Evolutionary conservation across 1,284 basidiomycete species (phyloP).

Genomic region (Golubevia pallescens): DNA sequence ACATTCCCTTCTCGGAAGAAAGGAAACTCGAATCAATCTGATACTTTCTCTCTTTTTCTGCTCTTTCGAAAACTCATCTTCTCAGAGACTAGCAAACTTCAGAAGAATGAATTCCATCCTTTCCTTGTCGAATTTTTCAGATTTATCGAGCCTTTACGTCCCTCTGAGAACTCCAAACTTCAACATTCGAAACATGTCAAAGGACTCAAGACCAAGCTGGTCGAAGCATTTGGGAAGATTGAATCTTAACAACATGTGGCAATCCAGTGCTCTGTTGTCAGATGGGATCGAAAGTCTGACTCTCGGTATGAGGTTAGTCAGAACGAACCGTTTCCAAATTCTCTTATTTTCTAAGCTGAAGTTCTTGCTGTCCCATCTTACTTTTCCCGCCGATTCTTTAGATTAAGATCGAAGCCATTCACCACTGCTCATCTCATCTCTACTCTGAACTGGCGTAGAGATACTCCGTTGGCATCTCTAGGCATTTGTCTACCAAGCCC

Average conservation of each 20-base stretch:
- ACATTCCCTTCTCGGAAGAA: too few species aligned
- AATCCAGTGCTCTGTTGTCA: slow-evolving; percentile 37
- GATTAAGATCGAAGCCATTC: slow-evolving; percentile 27
- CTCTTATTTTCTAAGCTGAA: neutral
- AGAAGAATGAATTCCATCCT: slow-evolving; percentile 44
- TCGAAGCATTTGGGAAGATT: slow-evolving; percentile 11
- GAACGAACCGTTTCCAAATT: too few species aligned
- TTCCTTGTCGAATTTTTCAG: slow-evolving; percentile 21
- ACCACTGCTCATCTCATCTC: slow-evolving; percentile 27
- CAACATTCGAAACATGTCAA: neutral
- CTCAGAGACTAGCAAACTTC: slow-evolving; percentile 16
- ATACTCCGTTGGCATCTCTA: slow-evolving; percentile 48
- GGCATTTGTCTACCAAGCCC: slow-evolving; percentile 48
- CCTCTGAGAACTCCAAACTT: slow-evolving; percentile 22
- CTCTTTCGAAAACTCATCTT: too few species aligned
- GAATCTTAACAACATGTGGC: slow-evolving; percentile 28
- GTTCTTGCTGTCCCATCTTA: neutral
- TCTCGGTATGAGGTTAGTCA: slow-evolving; percentile 20
- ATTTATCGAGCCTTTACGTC: slow-evolving; percentile 26
- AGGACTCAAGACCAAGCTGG: slow-evolving; percentile 13
- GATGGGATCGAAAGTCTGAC: slow-evolving; percentile 53
- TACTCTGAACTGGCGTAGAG: slow-evolving; percentile 49
- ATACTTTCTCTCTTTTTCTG: too few species aligned
- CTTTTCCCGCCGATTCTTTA: neutral
- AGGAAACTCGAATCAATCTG: too few species aligned